A percentile compares a stretch with the other conserved stretches of the same genome.
These are phyloP conservation scores for Wickerhamomyces sp. DNA, from an alignment of 1,139 yeast genomes.

Conservation along the genomic window DNA sequence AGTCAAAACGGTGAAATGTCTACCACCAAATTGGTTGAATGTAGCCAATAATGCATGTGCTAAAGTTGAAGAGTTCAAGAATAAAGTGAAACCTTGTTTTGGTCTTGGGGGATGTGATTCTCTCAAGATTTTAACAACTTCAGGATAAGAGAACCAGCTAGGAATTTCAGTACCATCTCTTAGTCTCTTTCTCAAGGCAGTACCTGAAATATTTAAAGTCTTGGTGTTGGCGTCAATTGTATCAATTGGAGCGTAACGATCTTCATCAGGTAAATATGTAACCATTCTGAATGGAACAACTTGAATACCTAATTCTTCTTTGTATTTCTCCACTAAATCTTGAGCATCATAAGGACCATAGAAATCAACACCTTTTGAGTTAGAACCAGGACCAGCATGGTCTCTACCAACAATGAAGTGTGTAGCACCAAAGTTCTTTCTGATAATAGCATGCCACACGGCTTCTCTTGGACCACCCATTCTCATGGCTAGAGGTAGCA, in stretches of 20 bases:
- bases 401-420: slow-evolving; percentile 98
- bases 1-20: slow-evolving; percentile 70
- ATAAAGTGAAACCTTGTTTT: slow-evolving; percentile 79
- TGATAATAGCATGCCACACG: slow-evolving; percentile 95
- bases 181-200: slow-evolving; percentile 85
- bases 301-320: slow-evolving; percentile 76
- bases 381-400: slow-evolving; percentile 96
- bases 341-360: slow-evolving; percentile 98
- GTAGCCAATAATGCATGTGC: slow-evolving; percentile 86
- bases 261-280: slow-evolving; percentile 92
- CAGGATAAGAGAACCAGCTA: slow-evolving; percentile 96
- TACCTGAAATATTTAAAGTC: slow-evolving; percentile 92
- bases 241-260: slow-evolving; percentile 93
- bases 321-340: slow-evolving; percentile 71
- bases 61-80: slow-evolving; percentile 51
- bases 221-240: slow-evolving; percentile 73
- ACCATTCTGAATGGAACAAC: slow-evolving; percentile 98
- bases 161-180: slow-evolving; percentile 88
- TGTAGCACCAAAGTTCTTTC: slow-evolving; percentile 95
- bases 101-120: slow-evolving; percentile 92
- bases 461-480: slow-evolving; percentile 99
- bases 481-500: slow-evolving; percentile 95
- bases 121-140: slow-evolving; percentile 86
- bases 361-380: slow-evolving; percentile 90
- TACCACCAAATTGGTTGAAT: slow-evolving; percentile 80